Evolutionary conservation across 2,329 filamentous ascomycete species (phyloP), one percentile per base, ranked within the genome.

Genomic region (Fusarium sacchari): DNA sequence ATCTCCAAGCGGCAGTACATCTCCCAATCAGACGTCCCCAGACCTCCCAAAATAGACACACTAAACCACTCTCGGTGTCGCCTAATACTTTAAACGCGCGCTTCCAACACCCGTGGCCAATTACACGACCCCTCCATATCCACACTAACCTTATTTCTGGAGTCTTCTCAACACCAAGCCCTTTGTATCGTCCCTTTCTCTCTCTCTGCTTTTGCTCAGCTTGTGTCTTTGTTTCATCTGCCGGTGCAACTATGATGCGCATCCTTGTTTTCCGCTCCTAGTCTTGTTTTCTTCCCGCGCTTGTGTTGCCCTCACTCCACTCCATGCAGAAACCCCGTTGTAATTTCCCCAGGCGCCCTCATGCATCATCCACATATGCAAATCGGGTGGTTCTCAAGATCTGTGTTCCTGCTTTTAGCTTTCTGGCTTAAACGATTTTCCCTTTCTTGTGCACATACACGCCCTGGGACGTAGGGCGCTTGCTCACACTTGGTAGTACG

Each of bases 1-100:
- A 61, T 47, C 30, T 40, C 57, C 18, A 14, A 20, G 57, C 37
- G 40, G 57, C 24, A 64, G 36, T 76, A 76, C 74, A 34, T 61
- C 15, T 12, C 4, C 75, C 75, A 77, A 74, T 76, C 59, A 66
- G 14, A 55, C 22, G 14, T 17, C 11, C n/a, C 22, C 14, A 13
- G 2, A 5, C 18, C 24, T 64, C 73, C 74, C 30, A 77, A 76
- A 78, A 78, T 78, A 78, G 76, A 43, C 6, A 42, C 61, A 52
- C 75, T 76, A 77, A 49, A 52, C 74, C 49, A 32, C 34, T 60
- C 67, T 68, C 32, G 55, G 64, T 58, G 58, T 67, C 76, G 74
- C 71, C 64, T 71, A 71, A 77, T 68, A 57, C 64, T 47, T 75
- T 78, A 76, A 55, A 78, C 76, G 76, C 76, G 76, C 76, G 76